phyloP scores from a whole-genome alignment of 2,329 filamentous ascomycete genomes.

The Capronia coronata region DNA sequence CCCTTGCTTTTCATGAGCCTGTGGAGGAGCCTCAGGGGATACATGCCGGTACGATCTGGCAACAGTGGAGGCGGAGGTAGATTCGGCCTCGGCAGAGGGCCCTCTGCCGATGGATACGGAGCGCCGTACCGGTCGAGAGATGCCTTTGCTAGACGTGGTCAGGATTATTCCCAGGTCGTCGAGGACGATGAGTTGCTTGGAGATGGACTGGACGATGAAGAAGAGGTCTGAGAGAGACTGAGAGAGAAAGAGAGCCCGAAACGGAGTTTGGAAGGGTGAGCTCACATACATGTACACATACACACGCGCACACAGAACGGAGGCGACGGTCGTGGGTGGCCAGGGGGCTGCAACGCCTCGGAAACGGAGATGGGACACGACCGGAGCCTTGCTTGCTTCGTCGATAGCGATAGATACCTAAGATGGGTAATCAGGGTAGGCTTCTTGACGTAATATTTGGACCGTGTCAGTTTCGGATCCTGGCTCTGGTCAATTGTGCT shows the following conservation, averaged over 20 bases:
- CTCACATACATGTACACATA: background rate
- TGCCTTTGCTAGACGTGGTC: conserved; percentile 77
- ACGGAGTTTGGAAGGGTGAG: background rate
- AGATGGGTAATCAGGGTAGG: too few species aligned
- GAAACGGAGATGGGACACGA: too few species aligned
- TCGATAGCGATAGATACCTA: too few species aligned
- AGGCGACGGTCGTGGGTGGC: too few species aligned
- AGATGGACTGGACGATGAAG: conserved; percentile 83
- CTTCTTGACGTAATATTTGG: too few species aligned
- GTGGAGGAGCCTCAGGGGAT: conserved; percentile 58
- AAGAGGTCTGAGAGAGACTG: conserved; percentile 31
- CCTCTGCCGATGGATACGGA: conserved; percentile 15
- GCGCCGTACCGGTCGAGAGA: conserved; percentile 79
- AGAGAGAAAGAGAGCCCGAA: background rate
- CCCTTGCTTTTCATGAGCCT: conserved; percentile 67
- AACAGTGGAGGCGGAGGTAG: conserved; percentile 37
- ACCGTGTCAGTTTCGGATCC: too few species aligned
- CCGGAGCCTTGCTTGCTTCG: too few species aligned
- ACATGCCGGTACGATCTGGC: conserved; percentile 47
- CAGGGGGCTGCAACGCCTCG: too few species aligned
- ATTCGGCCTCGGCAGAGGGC: conserved; percentile 42
- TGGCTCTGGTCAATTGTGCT: too few species aligned
- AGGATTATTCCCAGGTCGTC: conserved; percentile 73
- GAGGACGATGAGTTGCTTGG: conserved; percentile 91
- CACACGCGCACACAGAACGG: too few species aligned